Base-by-base conservation (phyloP, 805 yeast species). In the Candida succiphila region DNA sequence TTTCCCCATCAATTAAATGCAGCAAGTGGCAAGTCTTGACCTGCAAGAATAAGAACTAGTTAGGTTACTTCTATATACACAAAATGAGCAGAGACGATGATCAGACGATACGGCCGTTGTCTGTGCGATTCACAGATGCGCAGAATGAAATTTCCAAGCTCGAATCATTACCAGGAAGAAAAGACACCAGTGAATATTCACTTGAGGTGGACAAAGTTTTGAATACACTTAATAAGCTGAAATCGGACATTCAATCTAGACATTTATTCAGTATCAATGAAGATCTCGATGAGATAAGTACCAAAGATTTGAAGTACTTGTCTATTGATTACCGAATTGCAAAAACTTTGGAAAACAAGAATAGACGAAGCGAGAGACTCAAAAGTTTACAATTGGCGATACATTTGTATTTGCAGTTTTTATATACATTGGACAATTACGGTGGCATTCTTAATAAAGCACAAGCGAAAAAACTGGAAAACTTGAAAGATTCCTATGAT, bases 191-290 rank as follows among this genome's bases (percentile, higher is more conserved):
- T 1, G 50, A 42, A 17, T 51, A 37, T 15, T 19, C 13, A 24
- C 5, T 6, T 7, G 31, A 29, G 20, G 13, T 18, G 15, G n/a
- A 6, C 5, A 28, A 28, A 18, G 4, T 18, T 6, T 7, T 28
- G 4, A 18, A 28, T 13, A 24, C 18, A 4, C 4, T 18, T 3
- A 19, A 19, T 16, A 13, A 22, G 7, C n/a, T 28, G 12, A 42
- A 69, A 39, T 39, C 43, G 1, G 50, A 61, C 10, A 61, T 78
- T 1, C 57, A 63, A 10, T 56, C 58, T n/a, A 54, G 76, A 14
- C 63, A 75, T 3, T 51, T 86, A 17, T 86, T 83, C 57, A 80
- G 89, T 44, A 56, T 59, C 10, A 85, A 85, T 51, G 96, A 87
- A 50, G 48, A 65, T 1, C 37, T 82, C 2, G 82, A 75, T 1